These are phyloP conservation scores for Cyclaneusma minus DNA, from an alignment of 2,329 filamentous ascomycete genomes.

Conservation along the genomic window DNA sequence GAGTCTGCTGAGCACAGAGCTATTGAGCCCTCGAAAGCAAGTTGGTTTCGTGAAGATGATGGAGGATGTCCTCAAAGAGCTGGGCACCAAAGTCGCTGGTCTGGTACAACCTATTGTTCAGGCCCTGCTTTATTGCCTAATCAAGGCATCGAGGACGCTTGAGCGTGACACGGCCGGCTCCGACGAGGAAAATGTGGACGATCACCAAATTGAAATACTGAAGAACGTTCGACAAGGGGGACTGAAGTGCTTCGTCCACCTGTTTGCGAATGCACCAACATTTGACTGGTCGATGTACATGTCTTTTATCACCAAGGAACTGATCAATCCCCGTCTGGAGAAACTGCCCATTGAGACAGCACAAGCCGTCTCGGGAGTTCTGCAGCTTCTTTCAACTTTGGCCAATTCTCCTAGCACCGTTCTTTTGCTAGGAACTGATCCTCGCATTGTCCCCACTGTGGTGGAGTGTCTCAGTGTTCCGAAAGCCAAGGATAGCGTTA, in stretches of 20 bases:
- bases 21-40: conserved; percentile 61
- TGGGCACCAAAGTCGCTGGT: conserved; percentile 56
- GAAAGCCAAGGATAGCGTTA: conserved; percentile 76
- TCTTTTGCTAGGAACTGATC: conserved; percentile 46
- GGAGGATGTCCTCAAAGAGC: conserved; percentile 68
- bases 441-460: conserved; percentile 50
- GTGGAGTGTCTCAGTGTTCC: conserved; percentile 55
- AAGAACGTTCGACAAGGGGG: conserved; percentile 54
- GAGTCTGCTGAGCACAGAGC: conserved; percentile 37
- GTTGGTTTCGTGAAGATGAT: conserved; percentile 87
- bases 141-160: conserved; percentile 50
- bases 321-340: conserved; percentile 62
- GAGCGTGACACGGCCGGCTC: conserved; percentile 20
- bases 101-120: conserved; percentile 58
- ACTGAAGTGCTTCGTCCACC: conserved; percentile 66
- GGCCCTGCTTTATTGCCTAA: conserved; percentile 66
- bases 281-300: conserved; percentile 63
- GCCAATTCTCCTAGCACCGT: conserved; percentile 50
- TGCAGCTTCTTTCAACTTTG: conserved; percentile 73
- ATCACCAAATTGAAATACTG: conserved; percentile 36
- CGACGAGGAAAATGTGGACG: conserved; percentile 16
- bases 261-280: conserved; percentile 58
- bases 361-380: conserved; percentile 71
- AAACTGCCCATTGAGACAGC: conserved; percentile 74
- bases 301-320: conserved; percentile 52